Evolutionary conservation across 306 rosid genomes (phyloP), one percentile per base, ranked within the genome.

Genomic region (Glycyrrhiza uralensis): DNA sequence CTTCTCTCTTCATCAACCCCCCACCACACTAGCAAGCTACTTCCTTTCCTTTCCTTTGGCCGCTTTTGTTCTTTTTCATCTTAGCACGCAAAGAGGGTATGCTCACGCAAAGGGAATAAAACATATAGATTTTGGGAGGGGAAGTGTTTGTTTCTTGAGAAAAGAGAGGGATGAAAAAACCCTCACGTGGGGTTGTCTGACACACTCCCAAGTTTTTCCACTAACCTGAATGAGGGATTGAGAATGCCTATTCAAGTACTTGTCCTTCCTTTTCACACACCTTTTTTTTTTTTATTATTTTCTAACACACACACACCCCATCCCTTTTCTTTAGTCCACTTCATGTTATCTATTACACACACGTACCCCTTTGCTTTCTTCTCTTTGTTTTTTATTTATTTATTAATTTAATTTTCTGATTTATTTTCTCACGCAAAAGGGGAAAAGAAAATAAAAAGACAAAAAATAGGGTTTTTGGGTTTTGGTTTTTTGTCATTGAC

Each of bases 151-250:
- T 77, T 74, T 75, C 81, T 79, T 55, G 79, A 75, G 64, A 69
- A 63, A 28, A 47, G 78, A 36, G 74, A 69, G 64, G 3, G 33
- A 33, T n/a, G 60, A 45, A 56, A 47, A 62, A 81, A 66, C 65
- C 76, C 84, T 82, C 84, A 79, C 81, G 83, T 83, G 83, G 86
- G 76, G 79, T 50, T 79, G 87, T 79, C 87, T 83, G 87, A 83
- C 87, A 83, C 33, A 62, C 28, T 10, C 47, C 10, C 55, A 71
- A 51, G 11, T 11, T 22, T 29, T 66, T 17, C 26, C 62, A 19
- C 80, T 52, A 35, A 33, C 66, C 70, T 76, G 70, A 79, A 76
- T 57, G 81, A 71, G 66, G 69, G 64, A 68, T 42, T 24, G 55
- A 66, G 77, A 67, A 64, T 79, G 63, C 66, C 52, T 30, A 24